phyloP scores from a whole-genome alignment of 805 yeast species.

The Saturnispora quitensis region DNA sequence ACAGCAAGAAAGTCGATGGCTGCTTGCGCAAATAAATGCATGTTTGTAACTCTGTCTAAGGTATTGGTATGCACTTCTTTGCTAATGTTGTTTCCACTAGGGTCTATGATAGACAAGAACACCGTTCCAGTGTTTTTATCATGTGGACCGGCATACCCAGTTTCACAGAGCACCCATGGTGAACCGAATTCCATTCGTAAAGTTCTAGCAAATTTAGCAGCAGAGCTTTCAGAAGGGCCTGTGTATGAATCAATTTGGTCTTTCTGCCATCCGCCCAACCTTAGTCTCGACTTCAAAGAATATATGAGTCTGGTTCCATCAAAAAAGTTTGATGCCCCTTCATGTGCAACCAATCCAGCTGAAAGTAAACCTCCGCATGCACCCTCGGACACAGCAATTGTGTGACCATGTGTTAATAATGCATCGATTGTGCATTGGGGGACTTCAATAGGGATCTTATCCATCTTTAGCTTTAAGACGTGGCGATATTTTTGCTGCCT shows the following conservation, averaged over 20 bases:
- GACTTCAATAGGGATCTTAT: not conserved
- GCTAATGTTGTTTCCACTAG: slow-evolving; percentile 43
- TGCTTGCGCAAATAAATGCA: slow-evolving; percentile 63
- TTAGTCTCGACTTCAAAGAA: slow-evolving; percentile 63
- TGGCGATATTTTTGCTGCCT: not conserved
- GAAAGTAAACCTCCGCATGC: slow-evolving; percentile 86
- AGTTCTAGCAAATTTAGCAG: slow-evolving; percentile 66
- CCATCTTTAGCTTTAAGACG: not conserved
- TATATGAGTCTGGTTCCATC: slow-evolving; percentile 80
- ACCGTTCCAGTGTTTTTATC: slow-evolving; percentile 52
- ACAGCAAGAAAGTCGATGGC: slow-evolving; percentile 37
- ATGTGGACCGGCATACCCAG: slow-evolving; percentile 81
- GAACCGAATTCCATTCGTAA: slow-evolving; percentile 74
- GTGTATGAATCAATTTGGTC: slow-evolving; percentile 63
- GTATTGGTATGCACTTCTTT: slow-evolving; percentile 34
- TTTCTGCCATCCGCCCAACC: slow-evolving; percentile 70
- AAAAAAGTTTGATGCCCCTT: slow-evolving; percentile 78
- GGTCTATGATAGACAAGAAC: slow-evolving; percentile 63
- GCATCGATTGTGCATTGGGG: slow-evolving; percentile 2
- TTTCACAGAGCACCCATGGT: slow-evolving; percentile 72
- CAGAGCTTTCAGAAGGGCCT: slow-evolving; percentile 76
- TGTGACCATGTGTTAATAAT: slow-evolving; percentile 34
- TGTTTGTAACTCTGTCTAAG: slow-evolving; percentile 52
- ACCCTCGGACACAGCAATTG: slow-evolving; percentile 75
- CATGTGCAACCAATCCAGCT: slow-evolving; percentile 70